These are phyloP conservation scores for Madurella mycetomatis DNA, from an alignment of 2,329 filamentous ascomycete species.

Conservation along the genomic window DNA sequence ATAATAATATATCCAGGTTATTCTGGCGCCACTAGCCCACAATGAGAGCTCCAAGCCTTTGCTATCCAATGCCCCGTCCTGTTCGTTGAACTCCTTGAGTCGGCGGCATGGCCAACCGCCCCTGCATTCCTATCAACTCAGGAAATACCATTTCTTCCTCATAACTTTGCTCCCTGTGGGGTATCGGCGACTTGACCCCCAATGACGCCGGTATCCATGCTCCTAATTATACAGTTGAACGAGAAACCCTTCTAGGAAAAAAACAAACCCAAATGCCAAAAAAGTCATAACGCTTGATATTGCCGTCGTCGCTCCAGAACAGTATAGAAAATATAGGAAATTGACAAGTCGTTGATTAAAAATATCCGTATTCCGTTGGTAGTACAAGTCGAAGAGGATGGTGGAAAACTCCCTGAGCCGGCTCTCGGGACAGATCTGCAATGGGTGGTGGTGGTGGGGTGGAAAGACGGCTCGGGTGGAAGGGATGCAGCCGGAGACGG, in stretches of 20 bases:
- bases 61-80: neutral
- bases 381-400: slow-evolving; percentile 23
- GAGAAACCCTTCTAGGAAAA: slow-evolving; percentile 3
- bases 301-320: slow-evolving; percentile 21
- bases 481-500: slow-evolving; percentile 3
- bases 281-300: slow-evolving; percentile 19
- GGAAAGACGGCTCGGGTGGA: neutral
- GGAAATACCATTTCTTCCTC: slow-evolving; percentile 4
- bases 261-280: slow-evolving; percentile 9
- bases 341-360: slow-evolving; percentile 26
- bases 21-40: neutral
- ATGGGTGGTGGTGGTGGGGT: slow-evolving; percentile 15
- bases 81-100: neutral
- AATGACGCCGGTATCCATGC: slow-evolving; percentile 19
- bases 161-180: slow-evolving; percentile 1
- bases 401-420: slow-evolving; percentile 22
- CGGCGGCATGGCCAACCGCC: neutral
- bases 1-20: neutral
- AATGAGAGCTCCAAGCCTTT: neutral
- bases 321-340: slow-evolving; percentile 10
- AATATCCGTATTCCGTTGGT: slow-evolving; percentile 22
- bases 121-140: neutral
- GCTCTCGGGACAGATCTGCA: slow-evolving; percentile 19
- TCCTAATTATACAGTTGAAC: slow-evolving; percentile 15
- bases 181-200: slow-evolving; percentile 20